A percentile compares a stretch with the other conserved stretches of the same genome.
phyloP scores from a whole-genome alignment of 2,329 filamentous ascomycete species.

The Aspergillus niger region DNA sequence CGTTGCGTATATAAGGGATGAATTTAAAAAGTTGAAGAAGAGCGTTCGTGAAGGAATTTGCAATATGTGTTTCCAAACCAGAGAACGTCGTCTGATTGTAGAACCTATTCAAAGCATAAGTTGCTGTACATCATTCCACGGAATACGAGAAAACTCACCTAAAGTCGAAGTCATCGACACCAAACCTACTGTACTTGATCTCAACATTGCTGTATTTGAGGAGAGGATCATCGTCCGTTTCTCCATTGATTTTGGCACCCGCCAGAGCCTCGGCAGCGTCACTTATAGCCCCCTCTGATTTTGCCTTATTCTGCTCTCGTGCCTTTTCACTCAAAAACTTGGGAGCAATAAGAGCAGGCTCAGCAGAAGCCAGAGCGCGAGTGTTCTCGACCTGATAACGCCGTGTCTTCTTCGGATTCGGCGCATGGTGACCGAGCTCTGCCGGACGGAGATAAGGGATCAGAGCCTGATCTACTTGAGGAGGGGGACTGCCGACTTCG shows the following conservation, averaged over 20 bases:
- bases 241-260: constrained; percentile 68
- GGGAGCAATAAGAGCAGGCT: constrained; percentile 69
- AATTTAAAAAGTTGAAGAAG: constrained; percentile 90
- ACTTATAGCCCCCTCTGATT: constrained; percentile 41
- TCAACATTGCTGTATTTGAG: constrained; percentile 91
- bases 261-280: constrained; percentile 67
- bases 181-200: constrained; percentile 98
- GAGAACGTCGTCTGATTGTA: constrained; percentile 94
- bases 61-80: constrained; percentile 91
- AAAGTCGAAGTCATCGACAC: constrained; percentile 99
- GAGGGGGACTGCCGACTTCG: constrained; percentile 80
- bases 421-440: constrained; percentile 76
- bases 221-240: constrained; percentile 77
- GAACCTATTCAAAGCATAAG: constrained; percentile 59
- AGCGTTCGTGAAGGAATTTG: constrained; percentile 94
- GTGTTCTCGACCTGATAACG: constrained; percentile 85
- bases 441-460: constrained; percentile 68
- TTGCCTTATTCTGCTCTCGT: constrained; percentile 58
- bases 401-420: constrained; percentile 70
- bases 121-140: neutral
- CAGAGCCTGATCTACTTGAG: constrained; percentile 71
- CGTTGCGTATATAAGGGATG: constrained; percentile 81
- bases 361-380: constrained; percentile 61
- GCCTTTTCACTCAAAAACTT: constrained; percentile 96
- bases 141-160: constrained; percentile 66